These are phyloP conservation scores for Coprinopsis sp. DNA, from an alignment of 768 basidiomycete genomes.

Conservation along the genomic window DNA sequence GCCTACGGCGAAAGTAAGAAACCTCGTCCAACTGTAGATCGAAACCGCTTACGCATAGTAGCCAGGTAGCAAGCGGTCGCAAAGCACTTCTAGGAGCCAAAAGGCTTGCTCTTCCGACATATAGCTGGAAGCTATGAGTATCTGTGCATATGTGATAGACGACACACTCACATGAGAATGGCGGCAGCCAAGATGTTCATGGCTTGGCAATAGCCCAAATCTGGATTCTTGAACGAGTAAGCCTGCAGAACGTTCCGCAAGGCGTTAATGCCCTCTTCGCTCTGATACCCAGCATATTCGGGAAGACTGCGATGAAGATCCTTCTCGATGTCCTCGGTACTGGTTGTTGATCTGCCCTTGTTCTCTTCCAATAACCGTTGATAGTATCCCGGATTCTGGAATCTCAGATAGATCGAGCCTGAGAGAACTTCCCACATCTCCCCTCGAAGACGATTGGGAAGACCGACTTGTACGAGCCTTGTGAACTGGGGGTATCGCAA, in stretches of 20 bases:
- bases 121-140: slow-evolving; percentile 51
- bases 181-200: slow-evolving; percentile 98
- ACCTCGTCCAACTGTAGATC: too few species aligned
- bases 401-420: slow-evolving; percentile 89
- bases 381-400: slow-evolving; percentile 81
- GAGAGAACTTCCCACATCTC: slow-evolving; percentile 99
- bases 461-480: slow-evolving; percentile 93
- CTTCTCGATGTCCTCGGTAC: slow-evolving; percentile 98
- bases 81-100: slow-evolving; percentile 93
- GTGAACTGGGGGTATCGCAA: slow-evolving; percentile 96
- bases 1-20: slow-evolving; percentile 42
- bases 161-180: slow-evolving; percentile 67
- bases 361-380: slow-evolving; percentile 69
- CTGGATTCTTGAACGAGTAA: slow-evolving; percentile 93
- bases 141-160: not conserved
- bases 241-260: slow-evolving; percentile 89
- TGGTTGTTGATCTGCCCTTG: slow-evolving; percentile 72
- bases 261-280: slow-evolving; percentile 77
- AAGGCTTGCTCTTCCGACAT: slow-evolving; percentile 99
- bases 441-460: slow-evolving; percentile 90
- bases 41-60: slow-evolving; percentile 75
- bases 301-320: slow-evolving; percentile 94
- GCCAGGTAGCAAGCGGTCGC: slow-evolving; percentile 92
- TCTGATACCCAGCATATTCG: slow-evolving; percentile 95
- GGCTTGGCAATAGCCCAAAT: slow-evolving; percentile 94